Evolutionary conservation across 768 basidiomycete species (phyloP), one percentile per base, ranked within the genome.

Genomic region (Podaxis sp.): DNA sequence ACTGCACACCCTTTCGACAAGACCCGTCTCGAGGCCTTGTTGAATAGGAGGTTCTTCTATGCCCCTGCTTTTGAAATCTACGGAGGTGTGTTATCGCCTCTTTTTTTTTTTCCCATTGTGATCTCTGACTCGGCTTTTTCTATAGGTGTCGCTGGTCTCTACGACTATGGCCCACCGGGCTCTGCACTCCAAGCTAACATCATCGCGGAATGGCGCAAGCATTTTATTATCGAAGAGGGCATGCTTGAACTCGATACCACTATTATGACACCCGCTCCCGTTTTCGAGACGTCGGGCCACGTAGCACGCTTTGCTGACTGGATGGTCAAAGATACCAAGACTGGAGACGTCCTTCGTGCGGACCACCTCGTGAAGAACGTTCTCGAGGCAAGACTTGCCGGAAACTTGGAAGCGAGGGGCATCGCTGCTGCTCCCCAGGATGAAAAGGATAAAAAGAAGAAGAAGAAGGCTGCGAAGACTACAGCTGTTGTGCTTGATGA

Each of bases 181-280:
- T 96, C 97, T 1, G 86, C 95, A 2, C 83, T 99, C 37, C 96
- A 98, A 71, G 93, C 96, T 64, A 99, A 99, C 82, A 93, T 99
- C 77, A 89, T 98, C 72, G 80, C 90, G 0, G 93, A 93, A 82
- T 99, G 96, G 97, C 84, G 96, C 59, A 90, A 90, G 73, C 97
- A 99, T 78, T 99, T 99, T 72, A 99, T 99, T 80, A 83, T 99
- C 71, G 93, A 99, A 70, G 96, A 99, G 70, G 86, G 92, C 77
- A 99, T 99, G 97, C 88, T 96, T 68, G 96, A 99, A 76, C 87
- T 99, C 66, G 96, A 99, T 71, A 98, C 96, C 26, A 98, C 97
- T 41, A 89, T 97, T 77, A 97, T 99, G 89, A 99, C 96, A 0
- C 91, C 96, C 15, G 85, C 92, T 2, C 80, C 95, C 12, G 96